phyloP scores from a whole-genome alignment of 2,329 filamentous ascomycete species.

The Aspergillus caelatus region DNA sequence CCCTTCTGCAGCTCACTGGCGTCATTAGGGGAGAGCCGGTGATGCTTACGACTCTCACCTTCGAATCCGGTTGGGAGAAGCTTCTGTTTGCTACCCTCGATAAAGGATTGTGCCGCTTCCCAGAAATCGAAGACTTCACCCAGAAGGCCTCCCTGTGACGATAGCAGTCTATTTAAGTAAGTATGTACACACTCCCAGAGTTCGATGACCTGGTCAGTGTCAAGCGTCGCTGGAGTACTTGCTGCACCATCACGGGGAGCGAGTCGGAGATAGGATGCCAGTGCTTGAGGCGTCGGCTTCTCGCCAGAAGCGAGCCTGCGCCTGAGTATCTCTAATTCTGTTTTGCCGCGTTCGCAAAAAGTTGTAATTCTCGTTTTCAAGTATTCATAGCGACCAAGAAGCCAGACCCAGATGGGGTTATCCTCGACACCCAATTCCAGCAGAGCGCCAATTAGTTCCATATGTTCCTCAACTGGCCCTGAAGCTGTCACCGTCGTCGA shows the following conservation, averaged over 20 bases:
- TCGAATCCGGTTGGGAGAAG: slow-evolving; percentile 79
- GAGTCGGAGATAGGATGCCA: slow-evolving; percentile 76
- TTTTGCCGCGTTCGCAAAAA: slow-evolving; percentile 80
- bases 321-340: slow-evolving; percentile 89
- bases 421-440: slow-evolving; percentile 94
- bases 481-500: slow-evolving; percentile 55
- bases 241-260: slow-evolving; percentile 69
- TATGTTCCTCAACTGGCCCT: slow-evolving; percentile 73
- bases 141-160: slow-evolving; percentile 73
- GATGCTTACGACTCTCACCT: slow-evolving; percentile 77
- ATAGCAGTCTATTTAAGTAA: slow-evolving; percentile 75
- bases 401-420: slow-evolving; percentile 96
- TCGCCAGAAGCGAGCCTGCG: slow-evolving; percentile 75
- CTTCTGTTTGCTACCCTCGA: slow-evolving; percentile 80
- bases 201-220: slow-evolving; percentile 78
- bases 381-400: slow-evolving; percentile 84
- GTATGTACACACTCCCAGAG: slow-evolving; percentile 87
- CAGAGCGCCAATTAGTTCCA: slow-evolving; percentile 85
- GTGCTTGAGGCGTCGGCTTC: slow-evolving; percentile 67
- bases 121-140: slow-evolving; percentile 93
- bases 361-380: slow-evolving; percentile 81
- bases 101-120: slow-evolving; percentile 88
- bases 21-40: slow-evolving; percentile 73
- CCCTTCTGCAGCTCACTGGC: slow-evolving; percentile 74
- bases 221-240: slow-evolving; percentile 66